phyloP scores from a whole-genome alignment of 768 basidiomycete genomes.

The Kondoa subrosea region DNA sequence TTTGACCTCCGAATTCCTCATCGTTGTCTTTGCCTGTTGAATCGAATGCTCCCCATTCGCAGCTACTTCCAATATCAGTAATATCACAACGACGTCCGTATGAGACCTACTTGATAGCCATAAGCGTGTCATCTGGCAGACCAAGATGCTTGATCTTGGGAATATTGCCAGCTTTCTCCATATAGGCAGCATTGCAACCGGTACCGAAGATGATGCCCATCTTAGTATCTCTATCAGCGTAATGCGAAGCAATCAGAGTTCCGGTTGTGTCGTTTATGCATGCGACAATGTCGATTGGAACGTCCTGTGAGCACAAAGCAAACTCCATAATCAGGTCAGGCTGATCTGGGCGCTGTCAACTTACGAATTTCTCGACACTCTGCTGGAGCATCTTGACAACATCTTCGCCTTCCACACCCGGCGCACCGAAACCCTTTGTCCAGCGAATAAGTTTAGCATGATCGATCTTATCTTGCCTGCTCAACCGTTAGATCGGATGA shows the following conservation, averaged over 20 bases:
- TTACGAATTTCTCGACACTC: conserved; percentile 57
- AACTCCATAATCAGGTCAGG: background rate
- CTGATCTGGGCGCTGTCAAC: conserved; percentile 24
- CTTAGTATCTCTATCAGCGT: conserved; percentile 75
- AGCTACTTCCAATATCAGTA: conserved; percentile 8
- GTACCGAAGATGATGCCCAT: conserved; percentile 97
- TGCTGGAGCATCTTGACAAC: conserved; percentile 83
- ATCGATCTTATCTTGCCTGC: conserved; percentile 80
- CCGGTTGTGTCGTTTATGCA: conserved; percentile 97
- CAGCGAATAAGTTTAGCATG: conserved; percentile 87
- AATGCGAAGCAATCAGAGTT: conserved; percentile 88
- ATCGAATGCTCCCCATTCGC: conserved; percentile 72
- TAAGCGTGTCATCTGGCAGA: conserved; percentile 32
- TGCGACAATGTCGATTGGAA: conserved; percentile 68
- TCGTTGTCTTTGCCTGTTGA: conserved; percentile 63
- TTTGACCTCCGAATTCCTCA: conserved; percentile 28
- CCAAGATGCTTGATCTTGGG: conserved; percentile 66
- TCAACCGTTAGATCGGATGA: background rate
- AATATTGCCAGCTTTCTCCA: conserved; percentile 73
- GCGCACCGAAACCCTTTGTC: conserved; percentile 96
- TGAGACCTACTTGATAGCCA: conserved; percentile 93
- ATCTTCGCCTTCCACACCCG: conserved; percentile 79
- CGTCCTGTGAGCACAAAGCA: conserved; percentile 39
- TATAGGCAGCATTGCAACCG: conserved; percentile 39
- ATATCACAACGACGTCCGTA: conserved; percentile 26